Base-by-base conservation (phyloP, 2,329 filamentous ascomycete species). In the Dactylellina cionopaga region DNA sequence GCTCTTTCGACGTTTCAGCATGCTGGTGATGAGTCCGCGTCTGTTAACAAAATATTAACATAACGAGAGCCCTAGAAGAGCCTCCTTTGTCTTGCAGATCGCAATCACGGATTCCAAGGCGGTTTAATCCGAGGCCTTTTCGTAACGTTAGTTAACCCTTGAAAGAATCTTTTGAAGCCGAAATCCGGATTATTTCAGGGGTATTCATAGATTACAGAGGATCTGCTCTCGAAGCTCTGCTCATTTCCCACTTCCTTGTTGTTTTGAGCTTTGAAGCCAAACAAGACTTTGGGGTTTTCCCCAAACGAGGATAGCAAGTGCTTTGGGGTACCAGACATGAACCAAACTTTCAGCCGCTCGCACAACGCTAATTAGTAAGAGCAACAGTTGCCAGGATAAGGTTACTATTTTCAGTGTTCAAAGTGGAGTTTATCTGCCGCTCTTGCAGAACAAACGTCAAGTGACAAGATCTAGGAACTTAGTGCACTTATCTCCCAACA, bases 101-200 rank as follows among this genome's bases (percentile, higher is more conserved):
- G 33, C 27, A 66, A 66, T 66, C 41, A 58, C 25, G 31, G 44
- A 17, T 52, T 15, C 19, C 35, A 49, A 33, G 46, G 27, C 37
- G 51, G 51, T 54, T 68, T 59, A 35, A 52, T 68, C 63, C 44
- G 54, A 59, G 54, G 54, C 46, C 17, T 59, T 59, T 68, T 51
- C 62, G 29, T 66, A 56, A 47, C 37, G 60, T 64, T 55, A 64
- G 37, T 47, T 27, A 66, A 51, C 43, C 25, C 54, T 25, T 4
- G n/a, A n/a, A 17, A 41, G 24, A 17, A 49, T 22, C 39, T 22
- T 15, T 27, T 27, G 15, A 59, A 29, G 44, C 63, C 63, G 44
- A 46, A 22, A 31, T 52, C 63, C 63, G 63, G 63, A 68, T 59
- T 68, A 68, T 68, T 68, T 68, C 63, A 68, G 63, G 63, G 63